phyloP scores from a whole-genome alignment of 2,329 filamentous ascomycete species.

The Fragosphaeria purpurea region DNA sequence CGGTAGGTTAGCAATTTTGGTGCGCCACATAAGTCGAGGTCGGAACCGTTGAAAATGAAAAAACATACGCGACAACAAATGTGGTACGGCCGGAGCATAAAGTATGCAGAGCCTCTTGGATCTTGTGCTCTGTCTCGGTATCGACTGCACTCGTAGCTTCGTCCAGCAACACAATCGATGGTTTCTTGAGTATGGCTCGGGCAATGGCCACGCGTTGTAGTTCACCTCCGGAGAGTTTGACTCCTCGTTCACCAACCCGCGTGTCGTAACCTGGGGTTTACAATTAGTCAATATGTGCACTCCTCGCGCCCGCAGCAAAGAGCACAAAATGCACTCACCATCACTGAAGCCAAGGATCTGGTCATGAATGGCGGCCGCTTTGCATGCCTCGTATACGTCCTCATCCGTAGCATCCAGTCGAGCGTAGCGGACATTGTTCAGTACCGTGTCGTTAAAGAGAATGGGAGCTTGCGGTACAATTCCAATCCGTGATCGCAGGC shows the following conservation, averaged over 20 bases:
- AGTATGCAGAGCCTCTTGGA: constrained; percentile 49
- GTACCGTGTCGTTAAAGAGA: constrained; percentile 48
- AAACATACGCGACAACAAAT: constrained; percentile 52
- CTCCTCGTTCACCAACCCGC: constrained; percentile 39
- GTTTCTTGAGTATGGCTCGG: constrained; percentile 62
- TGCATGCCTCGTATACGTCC: constrained; percentile 44
- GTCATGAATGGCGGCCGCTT: constrained; percentile 47
- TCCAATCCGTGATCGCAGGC: constrained; percentile 41
- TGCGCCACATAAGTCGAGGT: too few species aligned
- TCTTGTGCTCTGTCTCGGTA: constrained; percentile 57
- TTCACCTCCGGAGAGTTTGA: constrained; percentile 57
- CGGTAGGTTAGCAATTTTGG: too few species aligned
- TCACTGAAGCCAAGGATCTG: constrained; percentile 45
- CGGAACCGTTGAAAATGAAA: too few species aligned
- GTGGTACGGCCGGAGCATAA: constrained; percentile 54
- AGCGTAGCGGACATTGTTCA: constrained; percentile 50
- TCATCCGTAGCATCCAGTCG: constrained; percentile 43
- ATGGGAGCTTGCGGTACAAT: constrained; percentile 47
- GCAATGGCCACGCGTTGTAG: constrained; percentile 58
- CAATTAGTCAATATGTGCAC: background rate
- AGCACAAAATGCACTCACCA: constrained; percentile 19
- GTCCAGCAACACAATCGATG: constrained; percentile 67
- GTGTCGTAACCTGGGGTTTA: constrained; percentile 34
- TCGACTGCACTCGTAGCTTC: constrained; percentile 72
- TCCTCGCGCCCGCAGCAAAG: too few species aligned